Evolutionary conservation across 1,284 basidiomycete species (phyloP).

Genomic region (Cryptococcus floricola): DNA sequence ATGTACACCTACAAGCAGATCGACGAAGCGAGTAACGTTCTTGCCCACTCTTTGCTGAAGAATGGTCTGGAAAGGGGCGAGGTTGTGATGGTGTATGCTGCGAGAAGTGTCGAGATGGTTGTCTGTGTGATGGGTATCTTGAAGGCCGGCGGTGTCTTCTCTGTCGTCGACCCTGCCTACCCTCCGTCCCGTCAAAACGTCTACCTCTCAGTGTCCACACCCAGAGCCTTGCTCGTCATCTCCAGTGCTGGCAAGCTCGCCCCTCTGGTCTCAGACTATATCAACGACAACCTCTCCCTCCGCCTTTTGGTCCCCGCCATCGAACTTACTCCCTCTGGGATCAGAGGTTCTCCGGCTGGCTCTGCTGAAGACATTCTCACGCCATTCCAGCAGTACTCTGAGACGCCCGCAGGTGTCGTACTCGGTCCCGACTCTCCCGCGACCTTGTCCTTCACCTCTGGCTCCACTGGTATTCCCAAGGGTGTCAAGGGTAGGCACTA

Average conservation of each 20-base stretch:
- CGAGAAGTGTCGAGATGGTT: slow-evolving; percentile 92
- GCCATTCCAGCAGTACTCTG: slow-evolving; percentile 49
- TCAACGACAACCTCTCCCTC: slow-evolving; percentile 74
- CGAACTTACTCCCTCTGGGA: slow-evolving; percentile 63
- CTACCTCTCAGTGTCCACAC: slow-evolving; percentile 90
- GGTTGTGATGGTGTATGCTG: slow-evolving; percentile 98
- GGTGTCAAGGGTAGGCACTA: slow-evolving; percentile 94
- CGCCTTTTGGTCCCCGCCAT: slow-evolving; percentile 92
- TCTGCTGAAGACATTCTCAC: slow-evolving; percentile 45
- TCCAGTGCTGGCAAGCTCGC: slow-evolving; percentile 83
- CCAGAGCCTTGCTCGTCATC: slow-evolving; percentile 87
- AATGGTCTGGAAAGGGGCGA: slow-evolving; percentile 87
- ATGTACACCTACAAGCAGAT: slow-evolving; percentile 79
- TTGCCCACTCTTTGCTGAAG: slow-evolving; percentile 85
- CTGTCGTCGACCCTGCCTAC: slow-evolving; percentile 97
- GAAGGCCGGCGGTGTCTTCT: slow-evolving; percentile 96
- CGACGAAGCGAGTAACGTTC: slow-evolving; percentile 77
- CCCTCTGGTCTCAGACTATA: slow-evolving; percentile 79
- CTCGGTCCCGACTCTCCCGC: slow-evolving; percentile 94
- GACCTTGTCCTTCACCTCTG: slow-evolving; percentile 94
- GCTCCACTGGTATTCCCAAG: slow-evolving; percentile 97
- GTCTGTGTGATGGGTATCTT: slow-evolving; percentile 96
- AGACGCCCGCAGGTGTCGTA: slow-evolving; percentile 62
- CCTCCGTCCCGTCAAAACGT: slow-evolving; percentile 91
- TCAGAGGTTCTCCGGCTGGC: slow-evolving; percentile 62